Base-by-base conservation (phyloP, 768 basidiomycete genomes). In the Arthromyces matolae region DNA sequence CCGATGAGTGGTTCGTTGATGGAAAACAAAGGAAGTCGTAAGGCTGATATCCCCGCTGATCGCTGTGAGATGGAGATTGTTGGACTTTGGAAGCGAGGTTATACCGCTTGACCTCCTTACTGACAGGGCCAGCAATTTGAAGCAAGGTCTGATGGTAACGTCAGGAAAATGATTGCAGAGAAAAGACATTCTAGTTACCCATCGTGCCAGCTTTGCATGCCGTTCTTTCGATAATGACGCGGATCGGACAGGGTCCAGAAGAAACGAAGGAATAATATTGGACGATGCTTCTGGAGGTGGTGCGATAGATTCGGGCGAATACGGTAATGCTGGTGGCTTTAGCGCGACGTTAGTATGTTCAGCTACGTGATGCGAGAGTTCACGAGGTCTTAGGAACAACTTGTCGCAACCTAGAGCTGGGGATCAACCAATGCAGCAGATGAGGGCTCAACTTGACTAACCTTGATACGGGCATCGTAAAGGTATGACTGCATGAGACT, bases 381-480 rank as follows among this genome's bases (percentile, higher is more conserved):
- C 73, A 31, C 71, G 64, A 1, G 78, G 66, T 16, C 64, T 70
- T 42, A 70, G 66, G 54, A 79, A 81, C 23, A 62, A 58, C 32
- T 75, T 68, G 14, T 78, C 64, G 51, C 86, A 88, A 33, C 69
- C 86, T 86, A 45, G 18, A 9, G 28, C 38, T n/a, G 5, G 28
- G 35, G 32, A 24, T 39, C 42, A 37, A 37, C 24, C 24, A 14
- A 41, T 16, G 27, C 34, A 13, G 24, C 8, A 35, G 18, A 42
- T 29, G 20, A 49, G 33, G 41, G n/a, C n/a, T n/a, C n/a, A 36
- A 22, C 28, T 25, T 35, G 22, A 31, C 56, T 59, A 50, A 86
- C 86, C 81, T 68, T 72, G 47, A 57, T 73, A 79, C 5, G 76
- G 70, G 56, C 82, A 83, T 16, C 45, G 54, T 28, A 81, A 58